These are phyloP conservation scores for Dittrichia graveolens DNA, from an alignment of 129 eudicot genomes.

Conservation along the genomic window DNA sequence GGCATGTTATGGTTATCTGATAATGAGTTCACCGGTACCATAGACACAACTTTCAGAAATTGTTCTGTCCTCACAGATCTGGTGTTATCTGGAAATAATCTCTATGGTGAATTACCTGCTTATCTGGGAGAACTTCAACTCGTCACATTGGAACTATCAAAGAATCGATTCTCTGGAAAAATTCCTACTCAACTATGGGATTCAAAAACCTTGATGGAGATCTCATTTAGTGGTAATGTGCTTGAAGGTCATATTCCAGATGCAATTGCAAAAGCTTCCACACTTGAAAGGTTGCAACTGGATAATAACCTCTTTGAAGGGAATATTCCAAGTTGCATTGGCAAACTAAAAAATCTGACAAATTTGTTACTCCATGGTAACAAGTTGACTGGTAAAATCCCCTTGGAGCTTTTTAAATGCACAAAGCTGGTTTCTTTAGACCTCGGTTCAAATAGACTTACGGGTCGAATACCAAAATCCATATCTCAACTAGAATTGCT, in stretches of 20 bases:
- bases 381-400: conserved; percentile 63
- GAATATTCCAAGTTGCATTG: conserved; percentile 67
- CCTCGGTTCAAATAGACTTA: conserved; percentile 65
- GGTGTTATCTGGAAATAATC: conserved; percentile 66
- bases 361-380: conserved; percentile 85
- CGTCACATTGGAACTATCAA: conserved; percentile 64
- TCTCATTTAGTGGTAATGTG: conserved; percentile 61
- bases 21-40: conserved; percentile 70
- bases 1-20: conserved; percentile 46
- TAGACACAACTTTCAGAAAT: conserved; percentile 51
- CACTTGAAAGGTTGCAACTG: conserved; percentile 67
- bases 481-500: conserved; percentile 65
- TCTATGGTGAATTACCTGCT: conserved; percentile 69
- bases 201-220: conserved; percentile 75
- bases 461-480: conserved; percentile 64
- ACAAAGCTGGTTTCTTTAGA: conserved; percentile 68
- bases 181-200: conserved; percentile 75
- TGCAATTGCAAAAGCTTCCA: conserved; percentile 40
- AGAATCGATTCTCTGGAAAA: conserved; percentile 61
- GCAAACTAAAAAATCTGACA: conserved; percentile 68
- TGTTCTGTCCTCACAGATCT: conserved; percentile 62
- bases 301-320: conserved; percentile 82
- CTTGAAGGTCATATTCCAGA: conserved; percentile 65
- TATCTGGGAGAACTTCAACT: conserved; percentile 78
- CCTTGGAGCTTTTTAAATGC: conserved; percentile 76